A percentile compares a stretch with the other conserved stretches of the same genome.
These are phyloP conservation scores for Metschnikowia lachancei DNA, from an alignment of 805 yeast species.

Conservation along the genomic window DNA sequence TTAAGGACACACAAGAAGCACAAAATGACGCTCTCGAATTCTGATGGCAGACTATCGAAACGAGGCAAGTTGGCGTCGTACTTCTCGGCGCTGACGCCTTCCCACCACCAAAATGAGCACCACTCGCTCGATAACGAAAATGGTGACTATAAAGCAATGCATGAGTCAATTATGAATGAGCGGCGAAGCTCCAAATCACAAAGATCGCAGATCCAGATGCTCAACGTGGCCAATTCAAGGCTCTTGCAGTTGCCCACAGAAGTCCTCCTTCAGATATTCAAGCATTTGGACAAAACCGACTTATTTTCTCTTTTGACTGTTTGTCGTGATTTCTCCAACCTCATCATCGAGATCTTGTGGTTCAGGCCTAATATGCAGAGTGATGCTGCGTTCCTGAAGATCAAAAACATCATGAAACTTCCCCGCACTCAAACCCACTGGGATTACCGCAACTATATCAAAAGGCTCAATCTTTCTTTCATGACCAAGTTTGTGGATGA, in stretches of 20 bases:
- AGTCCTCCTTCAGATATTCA: slow-evolving; percentile 62
- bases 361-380: slow-evolving; percentile 74
- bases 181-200: slow-evolving; percentile 24
- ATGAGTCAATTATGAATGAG: slow-evolving; percentile 31
- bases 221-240: slow-evolving; percentile 32
- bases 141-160: slow-evolving; percentile 35
- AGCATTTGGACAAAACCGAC: slow-evolving; percentile 61
- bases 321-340: slow-evolving; percentile 76
- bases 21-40: slow-evolving; percentile 7
- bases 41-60: slow-evolving; percentile 12
- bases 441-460: slow-evolving; percentile 67
- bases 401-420: slow-evolving; percentile 53
- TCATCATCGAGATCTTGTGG: slow-evolving; percentile 80
- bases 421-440: slow-evolving; percentile 53
- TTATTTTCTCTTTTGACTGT: slow-evolving; percentile 63
- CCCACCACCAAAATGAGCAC: slow-evolving; percentile 14
- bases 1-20: too few species aligned
- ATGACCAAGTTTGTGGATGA: slow-evolving; percentile 69
- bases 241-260: slow-evolving; percentile 54
- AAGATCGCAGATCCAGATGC: slow-evolving; percentile 25
- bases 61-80: slow-evolving; percentile 18
- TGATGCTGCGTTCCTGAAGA: slow-evolving; percentile 47
- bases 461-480: slow-evolving; percentile 75
- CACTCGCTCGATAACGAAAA: slow-evolving; percentile 31
- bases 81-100: slow-evolving; percentile 9